Evolutionary conservation across 305 asterid species (phyloP), one percentile per base, ranked within the genome.

Genomic region (Fraxinus xanthoxyloides): DNA sequence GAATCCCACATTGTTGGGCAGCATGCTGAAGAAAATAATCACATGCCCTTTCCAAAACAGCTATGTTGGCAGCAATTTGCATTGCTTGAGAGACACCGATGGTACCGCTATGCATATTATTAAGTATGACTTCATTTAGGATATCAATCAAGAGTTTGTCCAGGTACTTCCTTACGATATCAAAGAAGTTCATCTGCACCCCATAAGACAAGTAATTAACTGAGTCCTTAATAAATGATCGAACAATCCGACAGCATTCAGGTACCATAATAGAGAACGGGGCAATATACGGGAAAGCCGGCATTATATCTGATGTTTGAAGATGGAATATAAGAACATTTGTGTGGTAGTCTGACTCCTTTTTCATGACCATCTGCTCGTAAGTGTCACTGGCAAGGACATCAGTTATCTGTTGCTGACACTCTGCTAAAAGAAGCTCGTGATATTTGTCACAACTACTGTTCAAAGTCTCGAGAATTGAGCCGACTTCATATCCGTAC

Each of bases 251-350:
- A 78, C 99, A 95, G 81, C 98, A 92, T 38, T 95, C 98, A 8
- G 99, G 98, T 38, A 95, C 97, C 97, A 92, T 92, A 43, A 92
- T 88, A 63, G 98, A 95, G 87, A 94, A 95, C 2, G 98, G 98
- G 48, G 99, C 98, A 43, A 95, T 93, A 80, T 92, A 95, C 1
- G 99, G 99, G 81, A 95, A 95, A 46, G 99, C 98, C 0, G 99
- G 99, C 98, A 95, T 95, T 77, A 95, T 94, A 79, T 94, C 98
- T 2, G 99, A 92, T 75, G 93, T 90, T 75, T 95, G 99, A 31
- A 95, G 93, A 89, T 95, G 99, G 81, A 95, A 94, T 34, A 92
- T 75, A 61, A 95, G 90, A 26, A 93, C 99, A 82, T 94, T 95
- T 46, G 97, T 73, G 82, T 94, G 99, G 89, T 95, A 95, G n/a